These are phyloP conservation scores for Rosa lucieae DNA, from an alignment of 306 rosid species.

Conservation along the genomic window DNA sequence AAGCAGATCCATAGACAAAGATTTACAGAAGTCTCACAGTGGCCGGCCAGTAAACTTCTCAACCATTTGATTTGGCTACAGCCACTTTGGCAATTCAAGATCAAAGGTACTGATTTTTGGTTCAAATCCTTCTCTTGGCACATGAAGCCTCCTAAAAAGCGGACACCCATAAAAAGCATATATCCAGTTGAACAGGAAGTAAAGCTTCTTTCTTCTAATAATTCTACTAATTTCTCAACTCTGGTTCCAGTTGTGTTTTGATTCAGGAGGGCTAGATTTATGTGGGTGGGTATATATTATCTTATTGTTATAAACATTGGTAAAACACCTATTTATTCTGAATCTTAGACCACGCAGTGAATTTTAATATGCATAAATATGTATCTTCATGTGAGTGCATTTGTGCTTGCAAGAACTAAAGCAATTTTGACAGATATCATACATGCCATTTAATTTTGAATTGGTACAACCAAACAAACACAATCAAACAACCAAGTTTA, in stretches of 20 bases:
- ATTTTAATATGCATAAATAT: not conserved
- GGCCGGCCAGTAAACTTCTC: constrained; percentile 52
- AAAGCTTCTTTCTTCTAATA: too few relatives aligned
- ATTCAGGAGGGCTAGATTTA: not conserved
- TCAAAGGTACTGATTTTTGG: constrained; percentile 12
- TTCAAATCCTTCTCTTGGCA: not conserved
- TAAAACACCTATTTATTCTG: not conserved
- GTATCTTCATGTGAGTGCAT: not conserved
- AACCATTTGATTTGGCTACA: too few relatives aligned
- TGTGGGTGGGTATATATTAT: too few relatives aligned
- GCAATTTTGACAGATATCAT: too few relatives aligned
- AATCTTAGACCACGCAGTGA: not conserved
- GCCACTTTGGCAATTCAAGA: too few relatives aligned
- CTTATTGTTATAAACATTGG: not conserved
- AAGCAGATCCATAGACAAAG: constrained; percentile 64
- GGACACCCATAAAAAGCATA: too few relatives aligned
- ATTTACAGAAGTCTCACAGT: constrained; percentile 39
- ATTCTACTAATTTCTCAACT: not conserved
- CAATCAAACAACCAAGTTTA: too few relatives aligned
- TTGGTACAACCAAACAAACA: not conserved
- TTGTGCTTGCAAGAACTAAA: too few relatives aligned
- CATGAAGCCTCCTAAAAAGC: too few relatives aligned
- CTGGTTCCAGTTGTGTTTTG: not conserved
- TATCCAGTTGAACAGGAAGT: too few relatives aligned
- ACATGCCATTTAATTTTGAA: not conserved